Percentiles rank a stretch among this genome's conserved stretches.
Conservation (phyloP, 1,284 basidiomycete species). For the Nidula niveotomentosa region DNA sequence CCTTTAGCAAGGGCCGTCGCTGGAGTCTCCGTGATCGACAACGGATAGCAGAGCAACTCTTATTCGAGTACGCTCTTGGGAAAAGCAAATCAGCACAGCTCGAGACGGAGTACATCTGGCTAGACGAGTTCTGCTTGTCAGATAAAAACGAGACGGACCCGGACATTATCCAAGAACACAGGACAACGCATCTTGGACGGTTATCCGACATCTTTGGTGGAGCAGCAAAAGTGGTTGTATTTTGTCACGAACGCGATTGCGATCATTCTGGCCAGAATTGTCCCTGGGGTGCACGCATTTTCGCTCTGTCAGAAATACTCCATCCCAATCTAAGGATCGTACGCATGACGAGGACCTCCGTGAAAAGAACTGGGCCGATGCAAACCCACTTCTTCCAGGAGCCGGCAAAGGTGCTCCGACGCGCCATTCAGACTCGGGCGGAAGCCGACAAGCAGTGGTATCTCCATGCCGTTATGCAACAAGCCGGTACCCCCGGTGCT, state of each 20-base stretch:
- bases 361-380: not conserved
- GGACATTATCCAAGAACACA: not conserved
- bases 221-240: slow-evolving; percentile 15
- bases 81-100: not conserved
- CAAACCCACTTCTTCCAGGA: not conserved
- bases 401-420: slow-evolving; percentile 11
- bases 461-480: slow-evolving; percentile 18
- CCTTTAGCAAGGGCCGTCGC: not conserved
- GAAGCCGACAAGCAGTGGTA: slow-evolving; percentile 14
- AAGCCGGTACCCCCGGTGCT: slow-evolving; percentile 14
- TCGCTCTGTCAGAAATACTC: slow-evolving; percentile 21
- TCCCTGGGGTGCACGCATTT: slow-evolving; percentile 18
- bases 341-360: slow-evolving; percentile 7
- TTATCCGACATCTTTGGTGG: slow-evolving; percentile 19
- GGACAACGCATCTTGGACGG: slow-evolving; percentile 14
- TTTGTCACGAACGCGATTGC: slow-evolving; percentile 17
- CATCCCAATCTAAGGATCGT: slow-evolving; percentile 12
- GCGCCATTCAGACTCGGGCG: slow-evolving; percentile 14
- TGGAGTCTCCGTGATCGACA: slow-evolving; percentile 6
- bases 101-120: slow-evolving; percentile 15
- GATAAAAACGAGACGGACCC: slow-evolving; percentile 1
- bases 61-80: slow-evolving; percentile 5
- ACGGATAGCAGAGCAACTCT: slow-evolving; percentile 5
- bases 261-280: slow-evolving; percentile 15
- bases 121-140: slow-evolving; percentile 22